Conservation (phyloP, 495 filamentous ascomycete genomes). For the Penicillium mononematosum region DNA sequence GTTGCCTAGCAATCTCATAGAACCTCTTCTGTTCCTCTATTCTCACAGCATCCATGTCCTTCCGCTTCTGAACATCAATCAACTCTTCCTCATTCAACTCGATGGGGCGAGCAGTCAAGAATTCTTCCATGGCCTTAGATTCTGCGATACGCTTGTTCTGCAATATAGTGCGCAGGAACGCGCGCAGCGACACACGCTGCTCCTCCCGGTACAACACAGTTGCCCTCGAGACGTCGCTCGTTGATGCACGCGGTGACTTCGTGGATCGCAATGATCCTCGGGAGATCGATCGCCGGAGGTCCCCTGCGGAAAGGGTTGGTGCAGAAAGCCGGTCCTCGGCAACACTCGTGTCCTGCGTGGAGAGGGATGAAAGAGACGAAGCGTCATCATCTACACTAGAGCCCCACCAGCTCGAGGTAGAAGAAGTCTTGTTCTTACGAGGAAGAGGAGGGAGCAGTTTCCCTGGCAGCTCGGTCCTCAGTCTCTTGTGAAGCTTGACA, state of each 20-base stretch:
- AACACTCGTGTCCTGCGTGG: slow-evolving; percentile 52
- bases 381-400: slow-evolving; percentile 63
- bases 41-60: slow-evolving; percentile 80
- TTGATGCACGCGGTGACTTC: slow-evolving; percentile 52
- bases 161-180: slow-evolving; percentile 80
- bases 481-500: slow-evolving; percentile 67
- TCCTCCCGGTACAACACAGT: slow-evolving; percentile 79
- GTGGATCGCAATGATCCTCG: slow-evolving; percentile 37
- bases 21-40: slow-evolving; percentile 90
- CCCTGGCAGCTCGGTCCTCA: slow-evolving; percentile 85
- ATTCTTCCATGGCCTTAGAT: slow-evolving; percentile 77
- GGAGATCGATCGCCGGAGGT: slow-evolving; percentile 40
- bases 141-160: slow-evolving; percentile 80
- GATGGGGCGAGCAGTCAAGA: slow-evolving; percentile 69
- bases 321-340: slow-evolving; percentile 37
- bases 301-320: slow-evolving; percentile 26
- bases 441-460: slow-evolving; percentile 86
- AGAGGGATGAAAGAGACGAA: slow-evolving; percentile 72
- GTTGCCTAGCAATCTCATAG: slow-evolving; percentile 89
- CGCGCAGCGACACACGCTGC: slow-evolving; percentile 86
- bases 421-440: slow-evolving; percentile 81
- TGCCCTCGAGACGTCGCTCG: slow-evolving; percentile 38
- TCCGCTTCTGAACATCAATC: slow-evolving; percentile 73
- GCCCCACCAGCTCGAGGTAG: slow-evolving; percentile 55
- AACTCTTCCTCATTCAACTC: slow-evolving; percentile 76